A percentile compares a stretch with the other conserved stretches of the same genome.
Evolutionary conservation across 495 filamentous ascomycete species (phyloP).

Genomic region (Penicillium chermesinum): DNA sequence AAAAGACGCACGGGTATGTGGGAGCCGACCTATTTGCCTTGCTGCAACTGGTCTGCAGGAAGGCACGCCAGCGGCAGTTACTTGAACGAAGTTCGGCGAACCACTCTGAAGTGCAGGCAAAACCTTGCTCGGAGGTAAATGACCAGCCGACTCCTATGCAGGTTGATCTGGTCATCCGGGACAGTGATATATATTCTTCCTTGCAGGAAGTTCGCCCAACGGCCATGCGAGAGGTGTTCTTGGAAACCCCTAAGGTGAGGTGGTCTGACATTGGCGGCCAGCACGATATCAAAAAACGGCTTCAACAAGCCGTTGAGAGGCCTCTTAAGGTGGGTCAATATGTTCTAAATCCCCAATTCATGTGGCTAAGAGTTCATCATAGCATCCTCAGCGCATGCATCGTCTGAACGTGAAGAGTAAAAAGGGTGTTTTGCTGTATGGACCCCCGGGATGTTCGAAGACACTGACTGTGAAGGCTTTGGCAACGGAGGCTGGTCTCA

Average conservation of each 20-base stretch:
- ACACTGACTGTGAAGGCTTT: conserved; percentile 90
- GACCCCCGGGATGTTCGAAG: conserved; percentile 93
- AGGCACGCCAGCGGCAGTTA: conserved; percentile 34
- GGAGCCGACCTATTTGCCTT: conserved; percentile 56
- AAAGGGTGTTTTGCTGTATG: conserved; percentile 87
- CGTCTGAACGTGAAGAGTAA: conserved; percentile 59
- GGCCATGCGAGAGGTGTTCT: conserved; percentile 84
- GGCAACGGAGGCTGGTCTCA: conserved; percentile 85
- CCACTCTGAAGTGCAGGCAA: background rate
- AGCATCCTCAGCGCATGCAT: conserved; percentile 57
- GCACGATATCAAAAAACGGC: conserved; percentile 66
- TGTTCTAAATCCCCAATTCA: background rate
- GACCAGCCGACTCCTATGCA: conserved; percentile 6
- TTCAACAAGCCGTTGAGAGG: conserved; percentile 60
- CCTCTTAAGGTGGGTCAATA: conserved; percentile 53
- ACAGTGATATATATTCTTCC: conserved; percentile 51
- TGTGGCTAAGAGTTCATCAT: conserved; percentile 7
- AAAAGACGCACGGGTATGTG: conserved; percentile 64
- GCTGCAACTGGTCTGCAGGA: conserved; percentile 42
- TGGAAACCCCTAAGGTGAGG: conserved; percentile 78
- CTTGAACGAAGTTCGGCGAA: conserved; percentile 4
- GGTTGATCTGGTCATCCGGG: conserved; percentile 29
- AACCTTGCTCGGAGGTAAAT: background rate
- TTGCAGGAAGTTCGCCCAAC: conserved; percentile 63
- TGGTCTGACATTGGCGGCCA: conserved; percentile 93